Evolutionary conservation across 2,329 filamentous ascomycete species (phyloP).

Genomic region (Dothideomycetidae sp.): DNA sequence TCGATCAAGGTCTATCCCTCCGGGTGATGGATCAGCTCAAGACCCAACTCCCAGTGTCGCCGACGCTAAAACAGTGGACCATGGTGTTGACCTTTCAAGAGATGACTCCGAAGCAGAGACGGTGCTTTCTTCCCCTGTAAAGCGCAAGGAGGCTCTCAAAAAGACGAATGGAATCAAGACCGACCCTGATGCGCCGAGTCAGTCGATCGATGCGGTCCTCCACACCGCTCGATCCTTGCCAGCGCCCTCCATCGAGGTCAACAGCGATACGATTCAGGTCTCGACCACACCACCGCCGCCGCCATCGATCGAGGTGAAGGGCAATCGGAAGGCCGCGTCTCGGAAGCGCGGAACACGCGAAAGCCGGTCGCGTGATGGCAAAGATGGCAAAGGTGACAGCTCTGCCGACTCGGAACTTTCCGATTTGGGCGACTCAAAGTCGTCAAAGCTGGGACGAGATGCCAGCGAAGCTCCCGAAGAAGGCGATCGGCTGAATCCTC

Average conservation of each 20-base stretch:
- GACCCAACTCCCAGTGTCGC: not conserved
- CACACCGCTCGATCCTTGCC: not conserved
- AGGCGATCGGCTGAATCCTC: constrained; percentile 20
- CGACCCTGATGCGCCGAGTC: not conserved
- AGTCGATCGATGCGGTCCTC: not conserved
- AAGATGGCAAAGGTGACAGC: constrained; percentile 12
- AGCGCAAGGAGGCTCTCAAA: constrained; percentile 25
- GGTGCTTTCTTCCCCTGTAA: constrained; percentile 31
- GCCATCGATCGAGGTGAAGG: not conserved
- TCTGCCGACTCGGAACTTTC: constrained; percentile 18
- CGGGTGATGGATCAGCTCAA: not conserved
- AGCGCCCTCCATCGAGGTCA: not conserved
- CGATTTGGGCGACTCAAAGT: constrained; percentile 8
- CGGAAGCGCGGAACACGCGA: not conserved
- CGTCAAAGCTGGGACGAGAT: constrained; percentile 1
- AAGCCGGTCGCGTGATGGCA: constrained; percentile 9
- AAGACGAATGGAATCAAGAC: constrained; percentile 15
- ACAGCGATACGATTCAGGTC: not conserved
- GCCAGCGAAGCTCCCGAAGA: constrained; percentile 12
- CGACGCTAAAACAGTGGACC: too few relatives aligned
- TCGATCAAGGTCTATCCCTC: too few relatives aligned
- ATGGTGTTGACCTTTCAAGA: constrained; percentile 21
- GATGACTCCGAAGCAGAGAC: constrained; percentile 38
- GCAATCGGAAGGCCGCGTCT: not conserved
- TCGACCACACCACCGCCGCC: not conserved